Evolutionary conservation across 805 yeast species (phyloP), one percentile per base, ranked within the genome.

Genomic region (Candida corydali): DNA sequence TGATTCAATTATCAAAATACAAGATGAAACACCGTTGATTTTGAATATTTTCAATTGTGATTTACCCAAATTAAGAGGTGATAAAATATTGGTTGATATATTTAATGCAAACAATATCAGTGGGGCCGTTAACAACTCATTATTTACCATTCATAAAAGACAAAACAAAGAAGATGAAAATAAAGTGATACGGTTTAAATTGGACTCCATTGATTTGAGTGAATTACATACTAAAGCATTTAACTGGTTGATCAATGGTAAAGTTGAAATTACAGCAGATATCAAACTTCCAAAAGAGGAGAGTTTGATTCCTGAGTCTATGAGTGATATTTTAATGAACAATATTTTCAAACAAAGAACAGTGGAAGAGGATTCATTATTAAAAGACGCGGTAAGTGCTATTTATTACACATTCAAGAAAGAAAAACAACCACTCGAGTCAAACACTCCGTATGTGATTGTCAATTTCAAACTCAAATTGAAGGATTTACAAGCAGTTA

Each of bases 121-220:
- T 11, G 94, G 94, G 0, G 76, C 89, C 0, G 66, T 84, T 10
- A 82, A 83, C 50, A 82, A 82, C 37, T 77, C 93, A 1, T 65
- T 85, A 56, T 83, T 84, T 59, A 82, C 88, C 0, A 70, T 85
- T 16, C 93, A 84, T 48, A 82, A 82, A 51, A 75, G 84, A 47
- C 91, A 83, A 51, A 49, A 30, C n/a, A 28, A 29, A 15, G 61
- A 49, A 1, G 45, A 60, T 34, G 61, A 51, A 25, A 58, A 54
- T 20, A 44, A 41, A 28, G 48, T 55, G 4, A 60, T 64, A 12
- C 52, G 69, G 11, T 65, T 65, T 49, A 67, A 65, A 44, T 46
- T 68, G 16, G 70, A 66, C 36, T 69, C 69, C 1, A 63, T 67
- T 17, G 63, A 65, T 44, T 46, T 67, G 54, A 69, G 60, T 1